Conservation (phyloP, 805 yeast genomes). For the Candida piceae region DNA sequence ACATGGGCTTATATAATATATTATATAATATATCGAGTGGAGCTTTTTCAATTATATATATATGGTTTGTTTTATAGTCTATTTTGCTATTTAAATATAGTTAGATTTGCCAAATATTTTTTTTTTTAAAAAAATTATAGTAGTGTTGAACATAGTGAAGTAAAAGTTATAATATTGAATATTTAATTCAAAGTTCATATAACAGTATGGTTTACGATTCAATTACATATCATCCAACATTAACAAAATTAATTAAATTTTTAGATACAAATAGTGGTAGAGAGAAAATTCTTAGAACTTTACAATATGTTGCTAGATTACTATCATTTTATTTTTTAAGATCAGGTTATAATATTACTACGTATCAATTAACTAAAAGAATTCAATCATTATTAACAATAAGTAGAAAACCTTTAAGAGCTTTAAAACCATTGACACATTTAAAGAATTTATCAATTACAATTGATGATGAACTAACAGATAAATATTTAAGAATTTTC, state of each 20-base stretch:
- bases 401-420: slow-evolving; percentile 79
- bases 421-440: slow-evolving; percentile 75
- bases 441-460: slow-evolving; percentile 63
- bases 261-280: slow-evolving; percentile 65
- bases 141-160: too few relatives aligned
- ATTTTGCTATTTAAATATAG: too few relatives aligned
- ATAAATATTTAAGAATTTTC: slow-evolving; percentile 47
- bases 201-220: slow-evolving; percentile 63
- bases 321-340: slow-evolving; percentile 56
- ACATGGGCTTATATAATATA: too few relatives aligned
- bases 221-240: slow-evolving; percentile 68
- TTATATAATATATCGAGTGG: too few relatives aligned
- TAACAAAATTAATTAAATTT: slow-evolving; percentile 55
- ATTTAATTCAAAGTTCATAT: too few relatives aligned
- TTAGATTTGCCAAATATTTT: too few relatives aligned
- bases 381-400: slow-evolving; percentile 60
- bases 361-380: slow-evolving; percentile 45
- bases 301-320: slow-evolving; percentile 78
- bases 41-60: too few relatives aligned
- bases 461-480: slow-evolving; percentile 64
- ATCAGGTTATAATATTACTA: slow-evolving; percentile 43
- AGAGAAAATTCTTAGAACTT: slow-evolving; percentile 72
- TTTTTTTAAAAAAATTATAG: too few relatives aligned
- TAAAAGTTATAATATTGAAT: too few relatives aligned
- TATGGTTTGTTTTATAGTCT: too few relatives aligned